Evolutionary conservation across 129 eudicot species (phyloP).

Genomic region (Artemisia argyi): DNA sequence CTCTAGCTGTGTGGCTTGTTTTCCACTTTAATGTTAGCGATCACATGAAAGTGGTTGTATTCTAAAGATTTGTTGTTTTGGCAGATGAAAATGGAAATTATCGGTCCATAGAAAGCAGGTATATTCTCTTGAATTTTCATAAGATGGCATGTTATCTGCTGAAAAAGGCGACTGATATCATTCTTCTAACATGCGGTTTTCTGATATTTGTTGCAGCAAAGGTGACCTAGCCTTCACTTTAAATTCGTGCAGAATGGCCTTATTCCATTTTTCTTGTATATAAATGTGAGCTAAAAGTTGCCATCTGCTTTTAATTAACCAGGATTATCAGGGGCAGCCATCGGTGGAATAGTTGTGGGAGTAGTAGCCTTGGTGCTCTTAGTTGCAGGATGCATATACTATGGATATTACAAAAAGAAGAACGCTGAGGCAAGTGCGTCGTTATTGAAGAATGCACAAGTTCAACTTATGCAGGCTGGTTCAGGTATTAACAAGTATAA

Average conservation of each 20-base stretch:
- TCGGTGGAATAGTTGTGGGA: conserved; percentile 65
- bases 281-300: conserved; percentile 24
- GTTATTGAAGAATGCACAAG: conserved; percentile 45
- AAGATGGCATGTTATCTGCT: too few relatives aligned
- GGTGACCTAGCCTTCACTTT: too few relatives aligned
- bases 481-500: conserved; percentile 18
- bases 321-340: conserved; percentile 74
- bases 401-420: conserved; percentile 51
- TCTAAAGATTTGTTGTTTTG: too few relatives aligned
- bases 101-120: too few relatives aligned
- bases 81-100: too few relatives aligned
- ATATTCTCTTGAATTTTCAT: too few relatives aligned
- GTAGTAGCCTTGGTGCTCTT: conserved; percentile 51
- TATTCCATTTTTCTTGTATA: conserved; percentile 19
- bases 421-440: conserved; percentile 27
- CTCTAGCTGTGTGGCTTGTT: too few relatives aligned
- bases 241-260: conserved; percentile 14
- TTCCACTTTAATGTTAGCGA: too few relatives aligned
- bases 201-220: too few relatives aligned
- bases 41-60: too few relatives aligned
- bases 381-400: conserved; percentile 47
- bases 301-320: conserved; percentile 38
- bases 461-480: conserved; percentile 42
- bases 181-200: too few relatives aligned
- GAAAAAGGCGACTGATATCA: too few relatives aligned